Percentiles rank a stretch among this genome's conserved stretches.
Conservation (phyloP, 2,329 filamentous ascomycete species). For the Thyridium curvatum region DNA sequence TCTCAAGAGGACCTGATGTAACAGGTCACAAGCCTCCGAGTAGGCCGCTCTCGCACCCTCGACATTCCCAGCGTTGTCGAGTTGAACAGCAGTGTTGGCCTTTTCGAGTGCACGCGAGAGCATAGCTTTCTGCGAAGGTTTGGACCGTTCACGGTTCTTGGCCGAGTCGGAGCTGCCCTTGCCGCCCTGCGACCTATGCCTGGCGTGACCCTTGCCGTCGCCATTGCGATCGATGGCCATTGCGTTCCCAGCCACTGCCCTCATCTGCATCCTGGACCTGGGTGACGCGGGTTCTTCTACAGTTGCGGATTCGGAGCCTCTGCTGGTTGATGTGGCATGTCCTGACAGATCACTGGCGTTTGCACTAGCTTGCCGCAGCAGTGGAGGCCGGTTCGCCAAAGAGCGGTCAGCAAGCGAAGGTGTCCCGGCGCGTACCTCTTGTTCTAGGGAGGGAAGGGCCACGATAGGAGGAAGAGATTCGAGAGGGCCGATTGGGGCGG, state of each 20-base stretch:
- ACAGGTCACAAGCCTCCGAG: constrained; percentile 77
- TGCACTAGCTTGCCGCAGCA: constrained; percentile 9
- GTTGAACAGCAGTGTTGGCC: constrained; percentile 88
- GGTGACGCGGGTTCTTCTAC: constrained; percentile 4
- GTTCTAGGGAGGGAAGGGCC: constrained; percentile 31
- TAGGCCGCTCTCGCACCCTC: constrained; percentile 89
- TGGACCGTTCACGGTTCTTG: constrained; percentile 25
- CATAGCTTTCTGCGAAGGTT: constrained; percentile 87
- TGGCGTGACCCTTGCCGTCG: constrained; percentile 31
- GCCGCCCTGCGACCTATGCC: constrained; percentile 37
- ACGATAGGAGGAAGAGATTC: constrained; percentile 33
- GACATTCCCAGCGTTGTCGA: constrained; percentile 95
- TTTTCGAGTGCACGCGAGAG: constrained; percentile 92
- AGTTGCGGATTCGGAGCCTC: neutral
- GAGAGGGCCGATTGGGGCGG: constrained; percentile 20
- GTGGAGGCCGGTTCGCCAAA: constrained; percentile 6
- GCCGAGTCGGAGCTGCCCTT: constrained; percentile 37
- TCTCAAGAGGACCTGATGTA: constrained; percentile 81
- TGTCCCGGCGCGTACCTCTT: constrained; percentile 19
- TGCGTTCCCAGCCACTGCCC: constrained; percentile 6
- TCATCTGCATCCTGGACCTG: constrained; percentile 10
- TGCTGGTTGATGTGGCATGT: constrained; percentile 3
- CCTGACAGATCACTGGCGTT: constrained; percentile 11
- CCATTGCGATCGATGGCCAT: constrained; percentile 23
- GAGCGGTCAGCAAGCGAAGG: constrained; percentile 3